Percentiles rank a stretch among this genome's conserved stretches.
phyloP scores from a whole-genome alignment of 345 rosid genomes.

The Lepidium sativum region DNA sequence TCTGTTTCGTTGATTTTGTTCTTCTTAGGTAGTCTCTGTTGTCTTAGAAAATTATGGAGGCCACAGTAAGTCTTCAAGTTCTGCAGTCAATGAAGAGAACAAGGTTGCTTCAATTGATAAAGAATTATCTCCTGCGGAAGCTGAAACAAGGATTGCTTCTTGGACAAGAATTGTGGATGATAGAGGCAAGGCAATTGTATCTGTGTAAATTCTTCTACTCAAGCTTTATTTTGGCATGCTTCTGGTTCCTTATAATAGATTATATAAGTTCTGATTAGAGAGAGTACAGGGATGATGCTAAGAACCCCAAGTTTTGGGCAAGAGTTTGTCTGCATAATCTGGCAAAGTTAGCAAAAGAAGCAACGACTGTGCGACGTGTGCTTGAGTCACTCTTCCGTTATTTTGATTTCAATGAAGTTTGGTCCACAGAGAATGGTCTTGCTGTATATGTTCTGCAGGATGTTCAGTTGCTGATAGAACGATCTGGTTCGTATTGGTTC shows the following conservation, averaged over 20 bases:
- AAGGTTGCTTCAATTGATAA: conserved; percentile 20
- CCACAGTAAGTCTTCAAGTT: conserved; percentile 7
- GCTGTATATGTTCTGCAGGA: conserved; percentile 52
- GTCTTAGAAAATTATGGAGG: conserved; percentile 61
- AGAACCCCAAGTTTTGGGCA: conserved; percentile 55
- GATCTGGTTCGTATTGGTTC: conserved; percentile 40
- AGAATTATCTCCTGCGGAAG: conserved; percentile 27
- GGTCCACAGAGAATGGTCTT: conserved; percentile 54
- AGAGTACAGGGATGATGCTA: conserved; percentile 44
- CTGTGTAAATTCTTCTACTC: conserved; percentile 39
- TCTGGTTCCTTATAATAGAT: not conserved
- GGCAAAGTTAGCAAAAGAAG: conserved; percentile 67
- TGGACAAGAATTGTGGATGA: conserved; percentile 58
- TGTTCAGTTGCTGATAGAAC: conserved; percentile 53
- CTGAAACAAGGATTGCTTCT: conserved; percentile 40
- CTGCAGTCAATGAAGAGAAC: conserved; percentile 21
- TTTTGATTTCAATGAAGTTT: conserved; percentile 51
- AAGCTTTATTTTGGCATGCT: not conserved
- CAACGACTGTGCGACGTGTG: conserved; percentile 56
- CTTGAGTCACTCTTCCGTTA: conserved; percentile 59
- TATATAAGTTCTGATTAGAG: not conserved
- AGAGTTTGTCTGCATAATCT: conserved; percentile 54
- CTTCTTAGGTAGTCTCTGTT: conserved; percentile 52
- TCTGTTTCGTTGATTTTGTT: not conserved
- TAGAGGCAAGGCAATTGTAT: conserved; percentile 46